Evolutionary conservation across 1,284 basidiomycete species (phyloP), one percentile per base, ranked within the genome.

Genomic region (Moniliophthora roreri): DNA sequence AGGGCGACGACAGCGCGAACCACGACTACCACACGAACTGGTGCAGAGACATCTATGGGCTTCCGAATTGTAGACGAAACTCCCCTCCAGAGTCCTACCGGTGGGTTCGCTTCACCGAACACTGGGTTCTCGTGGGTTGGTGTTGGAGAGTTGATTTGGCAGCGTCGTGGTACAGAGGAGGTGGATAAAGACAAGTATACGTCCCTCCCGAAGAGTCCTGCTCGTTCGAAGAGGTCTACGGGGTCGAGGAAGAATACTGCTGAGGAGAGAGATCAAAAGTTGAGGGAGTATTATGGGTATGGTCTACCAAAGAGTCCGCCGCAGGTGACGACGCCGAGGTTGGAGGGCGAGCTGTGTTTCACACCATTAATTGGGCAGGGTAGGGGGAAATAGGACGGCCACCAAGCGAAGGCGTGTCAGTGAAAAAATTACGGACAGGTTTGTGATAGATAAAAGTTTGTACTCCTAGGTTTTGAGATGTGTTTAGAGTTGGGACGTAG

Each of bases 41-140:
- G 32, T 23, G 21, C 45, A n/a, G 45, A 48, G 24, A 58, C 57
- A 20, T 16, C 46, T 40, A 21, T 45, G 35, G 51, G 54, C 16
- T 58, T 58, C 46, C 42, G 57, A 13, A 58, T 58, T 16, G 34
- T 58, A 4, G 54, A 58, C 28, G 57, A 51, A 16, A 53, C 54
- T 15, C 57, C 57, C 36, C 37, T 54, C 18, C 16, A 35, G 15
- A 52, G 46, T 16, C 48, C 46, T 16, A 32, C 46, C 32, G 38
- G 36, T 32, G 36, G n/a, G 10, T 32, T 16, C 8, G 35, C 34
- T 40, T 42, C 18, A 6, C 28, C 28, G 6, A 32, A 32, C 28
- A 32, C 28, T 11, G 34, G 40, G n/a, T 32, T 44, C 21, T 20
- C 39, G 24, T 36, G 32, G 26, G 32, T 16, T 18, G 39, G 41